These are phyloP conservation scores for Lactifluus subvellereus DNA, from an alignment of 768 basidiomycete genomes.

Conservation along the genomic window DNA sequence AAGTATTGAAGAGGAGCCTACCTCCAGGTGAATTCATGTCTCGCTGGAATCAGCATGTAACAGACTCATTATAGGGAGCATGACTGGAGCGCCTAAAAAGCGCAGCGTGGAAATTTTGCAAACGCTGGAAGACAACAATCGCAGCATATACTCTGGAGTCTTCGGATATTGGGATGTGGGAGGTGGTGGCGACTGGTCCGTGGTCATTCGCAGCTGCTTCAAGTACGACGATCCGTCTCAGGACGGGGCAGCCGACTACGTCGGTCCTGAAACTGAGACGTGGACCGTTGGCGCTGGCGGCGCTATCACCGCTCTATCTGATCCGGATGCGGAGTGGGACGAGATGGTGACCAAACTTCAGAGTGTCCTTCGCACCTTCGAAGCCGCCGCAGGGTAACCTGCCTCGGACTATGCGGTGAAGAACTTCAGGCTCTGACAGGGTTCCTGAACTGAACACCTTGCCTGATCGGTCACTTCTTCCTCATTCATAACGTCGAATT, in stretches of 20 bases:
- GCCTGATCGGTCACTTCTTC: neutral
- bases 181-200: slow-evolving; percentile 88
- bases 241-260: neutral
- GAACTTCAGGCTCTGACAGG: neutral
- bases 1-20: slow-evolving; percentile 69
- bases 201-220: slow-evolving; percentile 90
- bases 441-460: neutral
- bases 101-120: slow-evolving; percentile 88
- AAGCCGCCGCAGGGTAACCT: slow-evolving; percentile 26
- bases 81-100: slow-evolving; percentile 97
- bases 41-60: neutral
- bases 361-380: slow-evolving; percentile 66
- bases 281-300: slow-evolving; percentile 92
- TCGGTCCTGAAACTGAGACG: slow-evolving; percentile 37
- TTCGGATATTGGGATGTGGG: slow-evolving; percentile 90
- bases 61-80: slow-evolving; percentile 55
- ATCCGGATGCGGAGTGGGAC: slow-evolving; percentile 85
- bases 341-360: slow-evolving; percentile 87
- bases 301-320: slow-evolving; percentile 90
- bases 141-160: slow-evolving; percentile 86
- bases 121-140: slow-evolving; percentile 61
- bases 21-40: slow-evolving; percentile 62
- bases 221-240: slow-evolving; percentile 46
- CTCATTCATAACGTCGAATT: slow-evolving; percentile 27
- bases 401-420: neutral